phyloP scores from a whole-genome alignment of 164 flowering plant species.

The Litsea cubeba region DNA sequence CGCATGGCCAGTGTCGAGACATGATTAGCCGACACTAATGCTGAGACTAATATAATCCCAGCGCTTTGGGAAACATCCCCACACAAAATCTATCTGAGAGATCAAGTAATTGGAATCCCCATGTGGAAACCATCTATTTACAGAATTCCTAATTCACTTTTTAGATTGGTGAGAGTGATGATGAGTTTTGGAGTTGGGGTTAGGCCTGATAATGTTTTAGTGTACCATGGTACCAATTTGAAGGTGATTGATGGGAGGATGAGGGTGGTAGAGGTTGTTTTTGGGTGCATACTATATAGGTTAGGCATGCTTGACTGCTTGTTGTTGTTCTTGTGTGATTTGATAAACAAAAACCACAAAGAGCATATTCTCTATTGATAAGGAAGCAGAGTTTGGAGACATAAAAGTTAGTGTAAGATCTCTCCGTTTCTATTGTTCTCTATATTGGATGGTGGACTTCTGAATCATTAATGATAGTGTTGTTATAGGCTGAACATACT shows the following conservation, averaged over 20 bases:
- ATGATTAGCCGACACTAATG: too few relatives aligned
- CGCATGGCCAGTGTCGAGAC: too few relatives aligned
- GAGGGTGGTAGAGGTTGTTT: slow-evolving; percentile 57
- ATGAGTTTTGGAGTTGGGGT: slow-evolving; percentile 75
- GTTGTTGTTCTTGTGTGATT: slow-evolving; percentile 71
- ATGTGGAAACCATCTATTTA: too few relatives aligned
- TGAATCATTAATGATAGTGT: not conserved
- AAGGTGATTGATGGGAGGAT: slow-evolving; percentile 67
- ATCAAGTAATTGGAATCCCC: too few relatives aligned
- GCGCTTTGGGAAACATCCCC: too few relatives aligned
- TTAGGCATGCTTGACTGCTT: slow-evolving; percentile 53
- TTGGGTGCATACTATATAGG: slow-evolving; percentile 74
- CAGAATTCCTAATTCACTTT: too few relatives aligned
- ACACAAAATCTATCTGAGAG: too few relatives aligned
- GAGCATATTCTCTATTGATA: slow-evolving; percentile 58
- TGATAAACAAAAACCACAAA: slow-evolving; percentile 52
- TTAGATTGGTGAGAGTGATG: slow-evolving; percentile 3
- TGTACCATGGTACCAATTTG: slow-evolving; percentile 47
- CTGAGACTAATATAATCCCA: too few relatives aligned
- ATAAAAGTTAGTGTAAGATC: slow-evolving; percentile 85
- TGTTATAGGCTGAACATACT: not conserved
- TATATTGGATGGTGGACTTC: not conserved
- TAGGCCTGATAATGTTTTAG: slow-evolving; percentile 75
- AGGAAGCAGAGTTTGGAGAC: slow-evolving; percentile 77
- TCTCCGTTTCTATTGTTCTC: not conserved